Conservation (phyloP, 495 filamentous ascomycete genomes). For the Daldinia vernicosa region DNA sequence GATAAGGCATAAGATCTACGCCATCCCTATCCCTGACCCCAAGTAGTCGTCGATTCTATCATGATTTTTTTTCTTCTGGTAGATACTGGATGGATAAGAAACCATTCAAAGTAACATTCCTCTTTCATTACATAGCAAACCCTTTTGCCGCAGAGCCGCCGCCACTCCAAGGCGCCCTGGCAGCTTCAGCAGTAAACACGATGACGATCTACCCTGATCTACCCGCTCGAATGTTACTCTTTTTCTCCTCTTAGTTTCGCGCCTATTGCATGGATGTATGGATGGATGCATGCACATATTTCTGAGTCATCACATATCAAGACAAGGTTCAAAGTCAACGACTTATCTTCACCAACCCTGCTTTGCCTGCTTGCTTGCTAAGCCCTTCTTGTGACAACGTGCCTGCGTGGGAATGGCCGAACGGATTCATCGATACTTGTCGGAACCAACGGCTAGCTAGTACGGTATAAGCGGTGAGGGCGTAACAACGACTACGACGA, state of each 20-base stretch:
- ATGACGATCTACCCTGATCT: constrained; percentile 37
- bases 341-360: constrained; percentile 7
- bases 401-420: neutral
- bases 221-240: constrained; percentile 23
- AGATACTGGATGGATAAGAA: constrained; percentile 4
- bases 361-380: too few relatives aligned
- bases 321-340: constrained; percentile 11
- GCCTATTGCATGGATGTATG: constrained; percentile 1
- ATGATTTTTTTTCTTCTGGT: neutral
- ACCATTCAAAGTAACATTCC: constrained; percentile 20
- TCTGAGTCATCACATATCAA: constrained; percentile 29
- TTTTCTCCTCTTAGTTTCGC: constrained; percentile 18
- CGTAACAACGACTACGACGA: constrained; percentile 30
- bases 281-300: constrained; percentile 11
- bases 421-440: constrained; percentile 15
- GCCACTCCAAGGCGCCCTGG: neutral
- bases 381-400: neutral
- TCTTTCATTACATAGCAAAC: constrained; percentile 21
- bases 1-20: constrained; percentile 25
- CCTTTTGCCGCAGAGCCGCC: constrained; percentile 40
- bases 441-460: constrained; percentile 13
- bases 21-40: constrained; percentile 3
- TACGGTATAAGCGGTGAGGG: constrained; percentile 12
- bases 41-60: constrained; percentile 22
- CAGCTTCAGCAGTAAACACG: constrained; percentile 15